Base-by-base conservation (phyloP, 306 rosid genomes). In the Prunus mume region DNA sequence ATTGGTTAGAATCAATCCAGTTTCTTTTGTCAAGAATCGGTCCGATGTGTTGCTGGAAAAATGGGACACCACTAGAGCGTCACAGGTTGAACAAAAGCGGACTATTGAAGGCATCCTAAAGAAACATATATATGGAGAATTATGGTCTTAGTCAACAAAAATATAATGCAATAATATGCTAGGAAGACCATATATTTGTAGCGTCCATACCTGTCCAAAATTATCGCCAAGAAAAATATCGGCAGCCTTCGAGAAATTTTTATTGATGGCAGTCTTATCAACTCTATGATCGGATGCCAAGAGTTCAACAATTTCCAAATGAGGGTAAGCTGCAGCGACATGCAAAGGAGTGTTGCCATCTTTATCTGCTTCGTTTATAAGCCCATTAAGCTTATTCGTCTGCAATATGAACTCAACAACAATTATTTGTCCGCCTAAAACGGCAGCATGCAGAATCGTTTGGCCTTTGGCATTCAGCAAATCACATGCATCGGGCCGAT, bases 321-420 rank as follows among this genome's bases (percentile, higher is more conserved):
- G 5, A 28, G 18, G 22, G 15, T n/a, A 28, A 3, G 28, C 45
- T n/a, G 65, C 77, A 5, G 81, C 66, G 14, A 70, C 9, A 71
- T 78, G 72, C 55, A 63, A 52, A 22, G 76, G 64, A 19, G 81
- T 78, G 41, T 78, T 38, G 49, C 76, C 76, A 20, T 76, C 20
- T 0, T n/a, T 32, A 55, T 78, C 81, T 38, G 56, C 60, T n/a
- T 63, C 14, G 2, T 71, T 64, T 22, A 78, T 24, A 15, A 71
- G 65, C 34, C 46, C 43, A 7, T 3, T 11, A 24, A 78, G 46
- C 6, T 30, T 2, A 3, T 0, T 14, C 6, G 15, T 9, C 5
- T 63, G 13, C 5, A 78, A 3, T 11, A 70, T 38, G 13, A 18
- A 70, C 30, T 25, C 3, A 0, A 78, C 71, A 20, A 14, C 72